Percentiles rank a stretch among this genome's conserved stretches.
These are phyloP conservation scores for Tieghemostelium lacteum DNA, from an alignment of 78 protist species.

Conservation along the genomic window DNA sequence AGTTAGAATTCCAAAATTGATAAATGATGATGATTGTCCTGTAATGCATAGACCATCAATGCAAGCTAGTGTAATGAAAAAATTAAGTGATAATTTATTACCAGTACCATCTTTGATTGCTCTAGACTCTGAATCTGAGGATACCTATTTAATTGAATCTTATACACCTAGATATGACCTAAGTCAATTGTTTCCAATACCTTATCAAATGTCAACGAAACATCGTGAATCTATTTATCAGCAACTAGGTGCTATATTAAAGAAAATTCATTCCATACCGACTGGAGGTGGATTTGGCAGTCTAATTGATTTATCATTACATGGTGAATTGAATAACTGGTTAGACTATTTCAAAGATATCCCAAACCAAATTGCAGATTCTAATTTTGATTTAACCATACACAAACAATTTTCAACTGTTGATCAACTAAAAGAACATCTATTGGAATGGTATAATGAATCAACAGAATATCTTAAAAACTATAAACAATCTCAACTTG, in stretches of 20 bases:
- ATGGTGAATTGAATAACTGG: constrained; percentile 19
- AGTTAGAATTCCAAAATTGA: constrained; percentile 25
- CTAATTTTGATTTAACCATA: neutral
- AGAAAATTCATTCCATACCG: constrained; percentile 3
- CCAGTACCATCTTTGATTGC: constrained; percentile 15
- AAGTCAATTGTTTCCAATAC: constrained; percentile 2
- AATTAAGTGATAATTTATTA: neutral
- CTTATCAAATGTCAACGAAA: constrained; percentile 3
- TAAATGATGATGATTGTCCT: constrained; percentile 9
- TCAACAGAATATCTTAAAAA: neutral
- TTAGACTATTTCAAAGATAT: constrained; percentile 13
- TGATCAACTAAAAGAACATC: neutral
- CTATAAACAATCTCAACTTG: constrained; percentile 3
- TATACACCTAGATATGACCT: constrained; percentile 21
- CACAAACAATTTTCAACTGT: neutral
- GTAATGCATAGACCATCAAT: constrained; percentile 46
- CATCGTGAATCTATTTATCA: neutral
- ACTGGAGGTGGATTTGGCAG: neutral
- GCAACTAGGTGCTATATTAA: constrained; percentile 2
- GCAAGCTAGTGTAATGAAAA: constrained; percentile 24
- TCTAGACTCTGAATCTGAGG: neutral
- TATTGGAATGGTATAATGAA: neutral
- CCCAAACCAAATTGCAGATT: neutral
- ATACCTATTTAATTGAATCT: constrained; percentile 17
- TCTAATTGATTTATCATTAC: neutral